Evolutionary conservation across 1,139 yeast species (phyloP).

Genomic region (Protomyces lactucae-debilis): DNA sequence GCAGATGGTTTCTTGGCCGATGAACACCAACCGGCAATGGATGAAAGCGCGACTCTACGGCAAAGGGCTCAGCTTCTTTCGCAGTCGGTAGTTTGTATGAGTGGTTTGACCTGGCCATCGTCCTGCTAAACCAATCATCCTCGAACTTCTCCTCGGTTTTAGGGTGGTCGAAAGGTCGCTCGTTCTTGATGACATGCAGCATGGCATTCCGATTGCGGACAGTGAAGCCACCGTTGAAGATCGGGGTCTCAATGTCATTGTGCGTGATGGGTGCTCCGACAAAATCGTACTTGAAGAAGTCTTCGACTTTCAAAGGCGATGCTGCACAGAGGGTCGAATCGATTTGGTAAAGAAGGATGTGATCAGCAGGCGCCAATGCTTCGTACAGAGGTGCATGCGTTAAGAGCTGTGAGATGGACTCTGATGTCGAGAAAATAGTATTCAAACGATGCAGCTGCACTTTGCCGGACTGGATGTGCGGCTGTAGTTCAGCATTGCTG

Average conservation of each 20-base stretch:
- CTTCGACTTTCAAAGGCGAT: constrained; percentile 4
- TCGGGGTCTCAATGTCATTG: not conserved
- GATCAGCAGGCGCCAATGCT: constrained; percentile 16
- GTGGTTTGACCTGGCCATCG: not conserved
- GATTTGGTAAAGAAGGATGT: constrained; percentile 11
- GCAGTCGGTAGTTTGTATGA: not conserved
- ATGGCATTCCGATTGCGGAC: constrained; percentile 11
- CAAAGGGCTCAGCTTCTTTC: not conserved
- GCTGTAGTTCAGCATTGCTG: not conserved
- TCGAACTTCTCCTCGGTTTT: not conserved
- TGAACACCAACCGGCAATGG: not conserved
- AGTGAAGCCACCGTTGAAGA: constrained; percentile 11
- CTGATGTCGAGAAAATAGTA: not conserved
- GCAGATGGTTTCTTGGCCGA: not conserved
- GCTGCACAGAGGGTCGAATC: constrained; percentile 12
- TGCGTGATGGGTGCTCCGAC: constrained; percentile 16
- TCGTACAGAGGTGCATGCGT: constrained; percentile 6
- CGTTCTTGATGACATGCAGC: constrained; percentile 5
- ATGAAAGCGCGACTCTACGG: not conserved
- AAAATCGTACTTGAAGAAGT: constrained; percentile 18
- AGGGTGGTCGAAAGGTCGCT: not conserved
- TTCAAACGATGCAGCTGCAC: constrained; percentile 1
- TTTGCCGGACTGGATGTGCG: constrained; percentile 4
- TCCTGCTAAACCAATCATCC: constrained; percentile 1
- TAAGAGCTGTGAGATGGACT: constrained; percentile 1